Evolutionary conservation across 2,329 filamentous ascomycete species (phyloP).

Genomic region (Leptodontidium sp.): DNA sequence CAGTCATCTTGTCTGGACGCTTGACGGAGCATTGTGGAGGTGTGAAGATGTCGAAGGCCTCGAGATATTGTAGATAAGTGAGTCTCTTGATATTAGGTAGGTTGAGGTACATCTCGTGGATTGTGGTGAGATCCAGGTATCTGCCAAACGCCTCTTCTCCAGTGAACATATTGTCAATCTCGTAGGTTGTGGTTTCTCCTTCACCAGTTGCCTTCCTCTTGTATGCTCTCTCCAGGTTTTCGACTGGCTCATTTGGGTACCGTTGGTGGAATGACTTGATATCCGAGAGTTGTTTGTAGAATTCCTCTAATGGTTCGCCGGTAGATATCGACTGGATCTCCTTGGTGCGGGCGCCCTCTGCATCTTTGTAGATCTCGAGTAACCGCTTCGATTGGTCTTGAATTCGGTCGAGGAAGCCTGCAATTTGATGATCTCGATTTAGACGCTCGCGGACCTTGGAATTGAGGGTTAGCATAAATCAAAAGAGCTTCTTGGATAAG

Average conservation of each 20-base stretch:
- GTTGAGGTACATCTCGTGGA: constrained; percentile 91
- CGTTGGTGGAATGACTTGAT: constrained; percentile 89
- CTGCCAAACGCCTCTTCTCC: constrained; percentile 94
- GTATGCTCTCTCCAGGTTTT: constrained; percentile 94
- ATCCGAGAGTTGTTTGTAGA: constrained; percentile 83
- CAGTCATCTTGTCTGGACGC: constrained; percentile 84
- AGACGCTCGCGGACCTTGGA: constrained; percentile 84
- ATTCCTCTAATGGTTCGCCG: constrained; percentile 88
- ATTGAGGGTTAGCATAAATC: constrained; percentile 24
- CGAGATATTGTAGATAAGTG: constrained; percentile 91
- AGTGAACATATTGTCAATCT: constrained; percentile 91
- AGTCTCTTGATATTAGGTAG: constrained; percentile 85
- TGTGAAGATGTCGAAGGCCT: constrained; percentile 87
- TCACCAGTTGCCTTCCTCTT: constrained; percentile 73
- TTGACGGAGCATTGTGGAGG: constrained; percentile 78
- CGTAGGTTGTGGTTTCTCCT: constrained; percentile 67
- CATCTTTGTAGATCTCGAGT: constrained; percentile 84
- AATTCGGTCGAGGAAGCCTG: constrained; percentile 86
- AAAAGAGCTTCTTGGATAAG: background rate
- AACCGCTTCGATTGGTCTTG: constrained; percentile 84
- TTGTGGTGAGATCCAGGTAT: constrained; percentile 86
- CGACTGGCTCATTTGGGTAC: constrained; percentile 93
- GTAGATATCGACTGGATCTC: constrained; percentile 87
- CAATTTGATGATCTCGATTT: constrained; percentile 90
- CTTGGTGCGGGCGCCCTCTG: constrained; percentile 72